These are phyloP conservation scores for Colletotrichum nymphaeae DNA, from an alignment of 2,329 filamentous ascomycete genomes.

Conservation along the genomic window DNA sequence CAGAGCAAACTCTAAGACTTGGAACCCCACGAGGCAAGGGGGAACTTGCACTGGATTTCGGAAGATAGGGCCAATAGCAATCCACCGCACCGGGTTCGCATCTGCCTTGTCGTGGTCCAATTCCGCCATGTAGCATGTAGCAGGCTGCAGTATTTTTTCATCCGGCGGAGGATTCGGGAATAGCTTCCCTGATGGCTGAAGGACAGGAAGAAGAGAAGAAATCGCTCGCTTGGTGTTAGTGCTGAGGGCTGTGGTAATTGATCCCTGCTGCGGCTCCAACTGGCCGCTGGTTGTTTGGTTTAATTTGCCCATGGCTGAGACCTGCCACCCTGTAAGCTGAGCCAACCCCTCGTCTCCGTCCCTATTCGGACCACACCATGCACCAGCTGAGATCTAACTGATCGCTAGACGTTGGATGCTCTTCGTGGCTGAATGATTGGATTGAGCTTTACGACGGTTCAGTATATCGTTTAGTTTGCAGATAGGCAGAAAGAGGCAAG, in stretches of 20 bases:
- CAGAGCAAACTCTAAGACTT: conserved; percentile 17
- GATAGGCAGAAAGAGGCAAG: neutral
- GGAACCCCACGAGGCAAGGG: conserved; percentile 9
- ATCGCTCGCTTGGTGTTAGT: neutral
- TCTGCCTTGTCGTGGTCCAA: neutral
- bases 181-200: neutral
- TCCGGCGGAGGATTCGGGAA: conserved; percentile 7
- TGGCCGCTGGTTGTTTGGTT: neutral
- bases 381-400: conserved; percentile 7
- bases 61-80: neutral
- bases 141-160: conserved; percentile 12
- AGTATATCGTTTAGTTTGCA: neutral
- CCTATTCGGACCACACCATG: neutral
- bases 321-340: conserved; percentile 24
- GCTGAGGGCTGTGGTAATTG: conserved; percentile 16
- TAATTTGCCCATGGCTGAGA: conserved; percentile 27
- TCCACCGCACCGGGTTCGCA: neutral
- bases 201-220: neutral
- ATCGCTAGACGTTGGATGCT: neutral
- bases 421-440: neutral
- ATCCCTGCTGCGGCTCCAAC: conserved; percentile 30
- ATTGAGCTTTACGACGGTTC: neutral
- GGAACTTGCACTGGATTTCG: neutral
- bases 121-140: neutral
- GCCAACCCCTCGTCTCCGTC: conserved; percentile 8